Conservation (phyloP, 139 green algal species). For the Chlorella sp. region DNA sequence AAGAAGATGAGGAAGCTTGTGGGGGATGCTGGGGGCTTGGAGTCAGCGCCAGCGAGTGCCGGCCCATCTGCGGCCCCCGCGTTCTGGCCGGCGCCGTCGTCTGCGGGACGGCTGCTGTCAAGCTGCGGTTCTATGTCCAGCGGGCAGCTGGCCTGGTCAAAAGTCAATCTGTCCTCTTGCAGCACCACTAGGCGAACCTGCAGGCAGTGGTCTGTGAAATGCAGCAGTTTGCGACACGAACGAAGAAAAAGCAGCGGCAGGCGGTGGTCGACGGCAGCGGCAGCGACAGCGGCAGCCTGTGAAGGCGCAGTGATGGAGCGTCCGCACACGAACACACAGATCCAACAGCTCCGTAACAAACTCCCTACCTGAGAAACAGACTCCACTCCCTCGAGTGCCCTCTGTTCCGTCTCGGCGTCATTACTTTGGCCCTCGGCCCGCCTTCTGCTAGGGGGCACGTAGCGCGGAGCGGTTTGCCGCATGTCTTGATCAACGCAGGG, state of each 20-base stretch:
- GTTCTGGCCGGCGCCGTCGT: background rate
- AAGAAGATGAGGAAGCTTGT: background rate
- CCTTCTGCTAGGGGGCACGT: conserved; percentile 8
- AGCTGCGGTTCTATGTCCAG: conserved; percentile 9
- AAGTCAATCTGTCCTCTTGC: background rate
- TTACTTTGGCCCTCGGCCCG: too few species aligned
- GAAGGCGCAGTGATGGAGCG: too few species aligned
- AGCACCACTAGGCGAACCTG: conserved; percentile 27
- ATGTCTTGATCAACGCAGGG: too few species aligned
- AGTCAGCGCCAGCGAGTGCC: too few species aligned
- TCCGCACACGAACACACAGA: too few species aligned
- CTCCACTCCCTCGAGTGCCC: background rate
- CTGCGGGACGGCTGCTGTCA: background rate
- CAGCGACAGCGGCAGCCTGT: background rate
- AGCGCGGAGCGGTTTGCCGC: background rate
- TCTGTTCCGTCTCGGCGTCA: background rate
- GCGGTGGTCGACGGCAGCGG: background rate
- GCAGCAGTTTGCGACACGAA: background rate
- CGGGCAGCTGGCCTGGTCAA: conserved; percentile 3
- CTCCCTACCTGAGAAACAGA: too few species aligned
- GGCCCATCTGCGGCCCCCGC: too few species aligned
- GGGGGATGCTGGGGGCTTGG: background rate
- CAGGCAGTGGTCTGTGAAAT: background rate
- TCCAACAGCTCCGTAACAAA: background rate
- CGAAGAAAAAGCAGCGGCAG: background rate